Conservation (phyloP, 352 stramenopile species). For the Phytophthora foliorum region DNA sequence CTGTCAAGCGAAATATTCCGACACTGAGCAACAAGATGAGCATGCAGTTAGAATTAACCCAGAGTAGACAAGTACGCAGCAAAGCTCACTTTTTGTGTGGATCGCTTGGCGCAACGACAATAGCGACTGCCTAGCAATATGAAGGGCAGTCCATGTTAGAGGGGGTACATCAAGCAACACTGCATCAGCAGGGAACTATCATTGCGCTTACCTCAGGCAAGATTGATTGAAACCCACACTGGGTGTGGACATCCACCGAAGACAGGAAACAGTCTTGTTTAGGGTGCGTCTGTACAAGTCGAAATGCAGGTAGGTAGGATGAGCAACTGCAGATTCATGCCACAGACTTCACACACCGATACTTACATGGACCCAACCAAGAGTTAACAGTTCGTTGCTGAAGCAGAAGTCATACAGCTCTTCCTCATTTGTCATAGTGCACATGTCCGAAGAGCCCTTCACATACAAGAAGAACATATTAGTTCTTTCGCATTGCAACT, state of each 20-base stretch:
- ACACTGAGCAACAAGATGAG: conserved; percentile 49
- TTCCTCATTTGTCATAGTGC: conserved; percentile 89
- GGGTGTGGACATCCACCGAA: conserved; percentile 92
- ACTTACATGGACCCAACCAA: conserved; percentile 93
- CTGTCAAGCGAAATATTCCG: conserved; percentile 86
- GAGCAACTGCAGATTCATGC: background rate
- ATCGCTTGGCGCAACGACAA: conserved; percentile 88
- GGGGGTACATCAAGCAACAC: conserved; percentile 10
- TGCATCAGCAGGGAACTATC: background rate
- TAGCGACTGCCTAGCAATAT: conserved; percentile 72
- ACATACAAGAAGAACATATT: background rate
- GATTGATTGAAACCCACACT: conserved; percentile 92
- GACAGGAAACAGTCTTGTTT: conserved; percentile 91
- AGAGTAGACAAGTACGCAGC: background rate
- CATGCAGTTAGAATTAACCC: background rate
- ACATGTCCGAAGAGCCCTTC: conserved; percentile 88
- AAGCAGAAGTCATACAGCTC: conserved; percentile 92
- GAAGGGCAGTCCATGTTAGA: conserved; percentile 1
- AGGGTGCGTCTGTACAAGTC: conserved; percentile 76
- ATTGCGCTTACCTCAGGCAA: conserved; percentile 70
- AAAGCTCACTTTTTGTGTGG: conserved; percentile 62
- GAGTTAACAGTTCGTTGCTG: conserved; percentile 84
- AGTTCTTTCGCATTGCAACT: background rate
- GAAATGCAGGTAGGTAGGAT: background rate
- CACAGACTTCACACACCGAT: background rate